phyloP scores from a whole-genome alignment of 495 filamentous ascomycete genomes.

The Hyphodiscus hymeniophilus region DNA sequence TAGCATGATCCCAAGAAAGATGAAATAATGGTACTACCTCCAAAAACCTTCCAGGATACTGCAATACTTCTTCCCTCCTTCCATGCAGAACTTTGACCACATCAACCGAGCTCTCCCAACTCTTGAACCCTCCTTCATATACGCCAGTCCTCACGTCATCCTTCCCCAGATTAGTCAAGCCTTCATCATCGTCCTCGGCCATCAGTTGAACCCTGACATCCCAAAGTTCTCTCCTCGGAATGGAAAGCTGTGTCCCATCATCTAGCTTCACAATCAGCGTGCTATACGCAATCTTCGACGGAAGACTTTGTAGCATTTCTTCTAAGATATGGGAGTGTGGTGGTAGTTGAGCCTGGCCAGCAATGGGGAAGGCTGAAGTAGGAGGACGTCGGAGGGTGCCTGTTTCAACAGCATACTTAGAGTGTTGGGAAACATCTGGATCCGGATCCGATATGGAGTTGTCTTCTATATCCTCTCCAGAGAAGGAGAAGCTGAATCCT shows the following conservation, averaged over 20 bases:
- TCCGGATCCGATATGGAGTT: slow-evolving; percentile 33
- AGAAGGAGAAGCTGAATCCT: slow-evolving; percentile 71
- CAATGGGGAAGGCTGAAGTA: slow-evolving; percentile 39
- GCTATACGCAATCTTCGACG: slow-evolving; percentile 71
- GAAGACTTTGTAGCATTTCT: slow-evolving; percentile 58
- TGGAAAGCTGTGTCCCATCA: slow-evolving; percentile 37
- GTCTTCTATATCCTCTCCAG: slow-evolving; percentile 75
- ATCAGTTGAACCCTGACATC: slow-evolving; percentile 91
- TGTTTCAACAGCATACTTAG: slow-evolving; percentile 14
- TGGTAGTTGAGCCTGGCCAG: slow-evolving; percentile 38
- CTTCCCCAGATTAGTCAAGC: slow-evolving; percentile 50
- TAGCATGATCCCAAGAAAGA: slow-evolving; percentile 4
- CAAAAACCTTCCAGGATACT: slow-evolving; percentile 45
- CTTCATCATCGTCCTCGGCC: slow-evolving; percentile 62
- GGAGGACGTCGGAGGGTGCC: slow-evolving; percentile 14
- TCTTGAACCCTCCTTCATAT: slow-evolving; percentile 98
- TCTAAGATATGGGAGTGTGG: slow-evolving; percentile 33
- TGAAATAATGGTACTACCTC: slow-evolving; percentile 65
- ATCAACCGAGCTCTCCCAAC: slow-evolving; percentile 93
- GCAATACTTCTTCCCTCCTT: slow-evolving; percentile 4
- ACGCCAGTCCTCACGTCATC: slow-evolving; percentile 83
- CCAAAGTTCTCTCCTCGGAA: slow-evolving; percentile 85
- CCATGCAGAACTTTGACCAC: slow-evolving; percentile 58
- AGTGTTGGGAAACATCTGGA: slow-evolving; percentile 7
- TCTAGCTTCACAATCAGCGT: slow-evolving; percentile 47